Base-by-base conservation (phyloP, 192 early-diverging fungal species). In the Backusella mclennaniae region DNA sequence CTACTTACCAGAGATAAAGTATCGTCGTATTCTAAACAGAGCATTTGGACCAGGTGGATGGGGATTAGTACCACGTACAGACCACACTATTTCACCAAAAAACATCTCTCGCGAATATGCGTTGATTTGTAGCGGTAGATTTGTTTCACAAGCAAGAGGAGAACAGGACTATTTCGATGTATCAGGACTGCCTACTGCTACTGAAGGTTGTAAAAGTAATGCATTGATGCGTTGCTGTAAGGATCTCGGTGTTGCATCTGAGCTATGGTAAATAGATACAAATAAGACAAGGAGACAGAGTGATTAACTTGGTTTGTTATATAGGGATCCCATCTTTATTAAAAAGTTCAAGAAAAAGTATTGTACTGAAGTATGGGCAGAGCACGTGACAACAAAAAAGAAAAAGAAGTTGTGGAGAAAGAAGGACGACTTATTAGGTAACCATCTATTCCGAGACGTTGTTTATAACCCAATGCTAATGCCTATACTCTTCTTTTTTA, bases 171-270 rank as follows among this genome's bases (percentile, higher is more conserved):
- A 89, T 79, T 97, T 97, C 83, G 89, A 92, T 74, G 85, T 90
- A 41, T 84, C 87, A 49, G 89, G 86, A 7, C 76, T 97, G 52
- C 88, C 95, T 0, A 97, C 95, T 0, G 95, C 95, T 0, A 88
- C 93, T 0, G 96, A 97, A 84, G 95, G 92, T 2, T 90, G 88
- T 81, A 98, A 96, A 84, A 93, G 91, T 35, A 98, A 97, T 76
- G 97, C 97, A 3, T 83, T 99, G 67, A 94, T 97, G 88, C 90
- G 96, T 36, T 98, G 96, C 84, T 99, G 96, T 85, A 99, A 99
- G 79, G 97, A 99, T 86, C 85, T 99, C 67, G 96, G 94, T 31
- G 84, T 96, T 29, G 94, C 95, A 0, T 94, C 89, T 38, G 96
- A 99, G 82, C 84, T 99, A 67, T 98, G 96, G 93, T 89, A 86